phyloP scores from a whole-genome alignment of 148 eudicot species.

The Rhododendron ovatum region DNA sequence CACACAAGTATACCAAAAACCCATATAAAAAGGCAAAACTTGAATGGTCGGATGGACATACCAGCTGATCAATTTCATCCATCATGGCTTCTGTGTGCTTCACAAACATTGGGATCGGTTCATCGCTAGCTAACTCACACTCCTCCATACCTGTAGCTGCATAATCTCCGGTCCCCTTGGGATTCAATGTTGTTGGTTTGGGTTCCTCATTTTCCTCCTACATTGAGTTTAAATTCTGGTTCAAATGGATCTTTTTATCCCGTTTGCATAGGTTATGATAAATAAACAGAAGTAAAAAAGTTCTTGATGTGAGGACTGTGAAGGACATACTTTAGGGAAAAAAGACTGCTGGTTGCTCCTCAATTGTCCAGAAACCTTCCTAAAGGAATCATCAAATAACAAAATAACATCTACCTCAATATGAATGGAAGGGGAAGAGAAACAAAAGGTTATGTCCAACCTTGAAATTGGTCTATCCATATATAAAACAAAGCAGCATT shows the following conservation, averaged over 20 bases:
- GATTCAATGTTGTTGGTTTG: neutral
- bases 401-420: neutral
- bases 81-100: constrained; percentile 9
- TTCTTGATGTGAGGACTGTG: neutral
- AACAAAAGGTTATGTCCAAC: neutral
- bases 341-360: neutral
- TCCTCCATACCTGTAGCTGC: neutral
- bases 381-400: neutral
- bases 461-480: neutral
- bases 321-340: neutral
- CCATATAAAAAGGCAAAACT: neutral
- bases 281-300: neutral
- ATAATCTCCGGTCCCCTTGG: neutral
- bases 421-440: neutral
- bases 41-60: neutral
- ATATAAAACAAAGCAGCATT: neutral
- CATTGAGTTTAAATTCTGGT: neutral
- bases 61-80: constrained; percentile 7
- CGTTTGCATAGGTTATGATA: neutral
- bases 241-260: neutral
- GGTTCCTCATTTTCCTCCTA: constrained; percentile 1
- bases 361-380: neutral
- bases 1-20: neutral
- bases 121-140: neutral
- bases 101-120: constrained; percentile 7